Evolutionary conservation across 2,329 filamentous ascomycete species (phyloP), one percentile per base, ranked within the genome.

Genomic region (Aspergillus aculeatus): DNA sequence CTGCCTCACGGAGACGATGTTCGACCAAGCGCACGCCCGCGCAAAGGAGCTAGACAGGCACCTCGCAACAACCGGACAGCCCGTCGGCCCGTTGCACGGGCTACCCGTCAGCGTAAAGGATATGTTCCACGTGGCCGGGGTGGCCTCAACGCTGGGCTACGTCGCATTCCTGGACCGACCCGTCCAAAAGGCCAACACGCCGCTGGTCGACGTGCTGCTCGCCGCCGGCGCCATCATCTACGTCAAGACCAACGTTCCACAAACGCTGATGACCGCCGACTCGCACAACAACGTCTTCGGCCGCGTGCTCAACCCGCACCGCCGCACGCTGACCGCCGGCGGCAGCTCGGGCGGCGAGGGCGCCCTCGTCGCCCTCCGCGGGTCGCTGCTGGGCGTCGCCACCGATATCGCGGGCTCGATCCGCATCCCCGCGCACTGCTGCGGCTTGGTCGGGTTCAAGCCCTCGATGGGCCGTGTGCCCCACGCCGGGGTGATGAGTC

Each of bases 321-420:
- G 87, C 57, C 78, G 82, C 1, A 74, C 78, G 9, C 75, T 88
- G 11, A 85, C 82, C 0, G 80, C 86, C 0, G 88, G 88, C 1
- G 88, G 89, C 2, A 85, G 82, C 5, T 85, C 83, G 1, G 88
- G 88, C 4, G 88, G 89, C n/a, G 86, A 89, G 69, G 85, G 81
- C 0, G 84, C 84, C 0, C 71, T 88, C 4, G 68, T 88, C 11
- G 82, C 81, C 1, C 80, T 88, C 75, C 78, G 81, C 19, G 86
- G 86, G 0, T 83, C 78, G 38, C 74, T 84, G 3, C 63, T 89
- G 0, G 87, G 86, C 1, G 76, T 87, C 3, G 85, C 84, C 0
- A 88, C 86, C 0, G 86, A 89, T 68, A 79, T 88, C 49, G 77
- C 72, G 6, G 78, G 78, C 2, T 77, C 75, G n/a, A 76, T 79